Evolutionary conservation across 2,329 filamentous ascomycete genomes (phyloP).

Genomic region (Hymenotorrendiella dingleyae): DNA sequence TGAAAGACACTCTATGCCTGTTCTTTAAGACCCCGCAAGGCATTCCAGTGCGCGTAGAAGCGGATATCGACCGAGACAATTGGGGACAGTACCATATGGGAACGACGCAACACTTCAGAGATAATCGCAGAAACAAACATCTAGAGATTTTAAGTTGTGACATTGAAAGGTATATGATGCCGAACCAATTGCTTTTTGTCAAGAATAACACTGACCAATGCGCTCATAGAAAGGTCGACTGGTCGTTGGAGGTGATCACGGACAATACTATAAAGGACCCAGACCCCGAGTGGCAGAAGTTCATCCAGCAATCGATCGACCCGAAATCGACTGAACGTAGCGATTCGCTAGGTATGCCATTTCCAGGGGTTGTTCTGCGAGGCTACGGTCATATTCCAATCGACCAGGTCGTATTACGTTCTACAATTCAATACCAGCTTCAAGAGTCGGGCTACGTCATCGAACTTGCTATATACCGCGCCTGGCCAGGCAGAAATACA

Average conservation of each 20-base stretch:
- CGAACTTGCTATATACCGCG: slow-evolving; percentile 27
- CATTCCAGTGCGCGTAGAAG: slow-evolving; percentile 22
- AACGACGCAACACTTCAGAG: slow-evolving; percentile 15
- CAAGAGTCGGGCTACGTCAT: slow-evolving; percentile 21
- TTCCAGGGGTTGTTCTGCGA: slow-evolving; percentile 18
- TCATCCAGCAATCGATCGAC: slow-evolving; percentile 19
- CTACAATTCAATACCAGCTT: slow-evolving; percentile 22
- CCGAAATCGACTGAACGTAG: slow-evolving; percentile 9
- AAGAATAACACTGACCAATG: slow-evolving; percentile 1
- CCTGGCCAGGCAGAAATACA: slow-evolving; percentile 21
- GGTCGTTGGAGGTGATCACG: slow-evolving; percentile 27
- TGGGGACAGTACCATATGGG: slow-evolving; percentile 22
- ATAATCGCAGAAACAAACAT: slow-evolving; percentile 22
- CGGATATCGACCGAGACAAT: slow-evolving; percentile 21
- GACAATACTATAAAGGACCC: slow-evolving; percentile 22
- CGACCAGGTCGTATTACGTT: slow-evolving; percentile 19
- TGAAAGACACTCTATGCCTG: slow-evolving; percentile 22
- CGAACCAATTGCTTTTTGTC: background rate
- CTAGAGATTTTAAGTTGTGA: slow-evolving; percentile 26
- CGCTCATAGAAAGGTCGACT: slow-evolving; percentile 22
- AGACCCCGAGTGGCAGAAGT: slow-evolving; percentile 7
- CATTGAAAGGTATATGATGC: slow-evolving; percentile 19
- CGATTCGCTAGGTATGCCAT: slow-evolving; percentile 22
- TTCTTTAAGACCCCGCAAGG: slow-evolving; percentile 17
- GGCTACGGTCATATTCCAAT: slow-evolving; percentile 13